Evolutionary conservation across 441 rosid species (phyloP).

Genomic region (Gossypium aridum): DNA sequence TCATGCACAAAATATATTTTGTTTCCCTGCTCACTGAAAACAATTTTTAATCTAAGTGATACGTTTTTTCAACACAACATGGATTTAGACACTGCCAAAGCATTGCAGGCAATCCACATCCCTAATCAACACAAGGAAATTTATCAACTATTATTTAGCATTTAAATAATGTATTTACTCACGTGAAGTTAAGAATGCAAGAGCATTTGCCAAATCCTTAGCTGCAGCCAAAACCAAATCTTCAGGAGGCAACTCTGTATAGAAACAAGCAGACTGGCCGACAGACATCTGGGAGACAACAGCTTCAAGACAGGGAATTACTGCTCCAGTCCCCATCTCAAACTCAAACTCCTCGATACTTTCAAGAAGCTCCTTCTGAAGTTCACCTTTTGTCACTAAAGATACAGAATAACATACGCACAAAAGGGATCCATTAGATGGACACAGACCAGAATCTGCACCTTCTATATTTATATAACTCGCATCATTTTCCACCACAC

Average conservation of each 20-base stretch:
- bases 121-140: conserved; percentile 5
- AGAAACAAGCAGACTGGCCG: conserved; percentile 68
- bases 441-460: conserved; percentile 50
- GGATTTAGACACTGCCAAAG: not conserved
- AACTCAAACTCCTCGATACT: conserved; percentile 74
- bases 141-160: not conserved
- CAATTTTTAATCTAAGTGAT: not conserved
- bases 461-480: conserved; percentile 37
- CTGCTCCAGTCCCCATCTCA: conserved; percentile 85
- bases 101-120: not conserved
- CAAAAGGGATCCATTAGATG: conserved; percentile 52
- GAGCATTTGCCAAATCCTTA: conserved; percentile 39
- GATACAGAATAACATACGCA: conserved; percentile 58
- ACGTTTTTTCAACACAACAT: not conserved
- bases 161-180: conserved; percentile 25
- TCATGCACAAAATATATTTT: not conserved
- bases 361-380: conserved; percentile 67
- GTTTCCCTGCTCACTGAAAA: not conserved
- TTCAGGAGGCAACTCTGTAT: conserved; percentile 29
- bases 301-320: conserved; percentile 50
- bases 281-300: conserved; percentile 76
- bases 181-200: conserved; percentile 50
- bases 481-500: conserved; percentile 28
- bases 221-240: conserved; percentile 66
- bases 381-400: conserved; percentile 36